Conservation (phyloP, 2,329 filamentous ascomycete genomes). For the Colletotrichum musae region DNA sequence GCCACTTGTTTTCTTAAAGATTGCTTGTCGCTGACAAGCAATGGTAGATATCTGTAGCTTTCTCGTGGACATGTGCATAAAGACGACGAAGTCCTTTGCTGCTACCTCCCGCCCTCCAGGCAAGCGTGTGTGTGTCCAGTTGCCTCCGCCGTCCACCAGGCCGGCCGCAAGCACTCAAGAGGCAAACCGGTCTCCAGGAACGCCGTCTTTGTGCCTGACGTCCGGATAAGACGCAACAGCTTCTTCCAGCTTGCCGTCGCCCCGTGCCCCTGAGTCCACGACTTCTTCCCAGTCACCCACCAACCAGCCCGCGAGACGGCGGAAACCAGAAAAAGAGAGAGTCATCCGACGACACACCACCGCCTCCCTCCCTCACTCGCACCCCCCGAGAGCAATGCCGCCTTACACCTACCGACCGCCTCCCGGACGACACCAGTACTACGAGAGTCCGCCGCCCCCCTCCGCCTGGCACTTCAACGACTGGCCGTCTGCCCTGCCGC, state of each 20-base stretch:
- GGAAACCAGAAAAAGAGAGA: no score
- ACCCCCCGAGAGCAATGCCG: neutral
- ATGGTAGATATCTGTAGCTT: neutral
- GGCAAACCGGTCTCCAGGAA: neutral
- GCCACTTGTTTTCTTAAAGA: neutral
- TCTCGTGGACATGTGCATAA: neutral
- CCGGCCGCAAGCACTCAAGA: neutral
- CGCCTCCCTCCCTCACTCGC: no score
- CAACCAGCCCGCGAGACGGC: no score
- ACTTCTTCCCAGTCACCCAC: neutral
- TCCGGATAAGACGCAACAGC: neutral
- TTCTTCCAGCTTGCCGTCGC: neutral
- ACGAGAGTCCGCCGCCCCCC: conserved; percentile 1
- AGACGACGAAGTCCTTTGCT: neutral
- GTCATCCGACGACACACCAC: no score
- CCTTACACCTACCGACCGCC: conserved; percentile 10
- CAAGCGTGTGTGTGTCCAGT: neutral
- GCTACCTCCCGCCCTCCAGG: no score
- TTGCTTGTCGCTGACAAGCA: neutral
- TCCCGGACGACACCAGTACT: conserved; percentile 5
- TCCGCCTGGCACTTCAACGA: conserved; percentile 5
- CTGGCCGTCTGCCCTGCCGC: conserved; percentile 7
- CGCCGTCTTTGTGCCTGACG: neutral
- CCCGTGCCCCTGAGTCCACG: neutral
- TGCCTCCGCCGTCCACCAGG: neutral